Conservation (phyloP, 2,329 filamentous ascomycete genomes). For the Cytospora piceicola region DNA sequence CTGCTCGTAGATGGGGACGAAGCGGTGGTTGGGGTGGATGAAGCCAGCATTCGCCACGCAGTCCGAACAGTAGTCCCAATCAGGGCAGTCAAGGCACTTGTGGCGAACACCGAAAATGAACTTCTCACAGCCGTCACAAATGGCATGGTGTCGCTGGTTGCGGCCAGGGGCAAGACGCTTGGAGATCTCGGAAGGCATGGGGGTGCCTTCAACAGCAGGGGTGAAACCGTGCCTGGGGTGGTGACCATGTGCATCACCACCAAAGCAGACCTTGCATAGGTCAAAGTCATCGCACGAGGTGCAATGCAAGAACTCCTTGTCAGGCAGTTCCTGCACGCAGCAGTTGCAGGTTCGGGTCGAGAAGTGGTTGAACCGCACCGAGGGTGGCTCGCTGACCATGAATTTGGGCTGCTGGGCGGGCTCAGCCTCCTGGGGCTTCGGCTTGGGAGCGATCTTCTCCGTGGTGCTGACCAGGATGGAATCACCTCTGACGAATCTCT, state of each 20-base stretch:
- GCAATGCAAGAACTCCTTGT: conserved; percentile 85
- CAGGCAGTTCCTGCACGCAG: conserved; percentile 70
- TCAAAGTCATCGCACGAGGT: conserved; percentile 86
- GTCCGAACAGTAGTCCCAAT: conserved; percentile 90
- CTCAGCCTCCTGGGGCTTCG: conserved; percentile 42
- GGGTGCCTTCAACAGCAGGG: conserved; percentile 66
- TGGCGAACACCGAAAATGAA: conserved; percentile 86
- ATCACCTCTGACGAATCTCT: conserved; percentile 80
- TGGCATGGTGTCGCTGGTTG: conserved; percentile 79
- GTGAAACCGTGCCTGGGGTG: conserved; percentile 84
- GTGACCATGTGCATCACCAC: conserved; percentile 79
- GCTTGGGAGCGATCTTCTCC: conserved; percentile 73
- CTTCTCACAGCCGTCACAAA: conserved; percentile 94
- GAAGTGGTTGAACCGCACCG: neutral
- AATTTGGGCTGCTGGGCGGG: conserved; percentile 16
- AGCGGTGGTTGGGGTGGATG: conserved; percentile 82
- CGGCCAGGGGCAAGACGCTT: conserved; percentile 78
- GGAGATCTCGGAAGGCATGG: conserved; percentile 63
- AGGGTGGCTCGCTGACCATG: neutral
- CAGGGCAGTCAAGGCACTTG: conserved; percentile 96
- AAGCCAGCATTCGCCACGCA: conserved; percentile 71
- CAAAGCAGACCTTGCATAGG: conserved; percentile 82
- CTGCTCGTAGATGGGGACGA: conserved; percentile 81
- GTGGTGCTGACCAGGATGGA: conserved; percentile 83
- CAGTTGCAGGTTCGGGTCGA: conserved; percentile 70